Base-by-base conservation (phyloP, 1,139 yeast genomes). In the Pichia sp. region DNA sequence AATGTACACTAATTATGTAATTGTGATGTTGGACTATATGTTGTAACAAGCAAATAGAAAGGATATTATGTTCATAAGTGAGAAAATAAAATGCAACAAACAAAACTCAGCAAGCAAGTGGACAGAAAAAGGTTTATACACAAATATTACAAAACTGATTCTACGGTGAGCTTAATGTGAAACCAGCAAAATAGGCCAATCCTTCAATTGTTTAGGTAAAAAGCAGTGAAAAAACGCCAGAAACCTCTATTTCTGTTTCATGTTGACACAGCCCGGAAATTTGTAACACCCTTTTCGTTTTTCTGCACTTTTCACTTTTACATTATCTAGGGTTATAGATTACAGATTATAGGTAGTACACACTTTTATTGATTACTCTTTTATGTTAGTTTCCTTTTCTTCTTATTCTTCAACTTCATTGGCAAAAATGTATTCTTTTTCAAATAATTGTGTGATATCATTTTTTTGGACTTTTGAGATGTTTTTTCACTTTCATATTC, bases 231-330 rank as follows among this genome's bases (percentile, higher is more conserved):
- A 36, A 36, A 14, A 3, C 9, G 41, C 22, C 25, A 36, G 27
- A 36, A 19, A 36, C 7, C 10, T 6, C 16, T 14, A 5, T 36
- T 36, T 36, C 16, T 49, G 56, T 54, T 54, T 54, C 56, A 54
- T 41, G 41, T 51, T 29, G 6, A 45, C 56, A 54, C 56, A 49
- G 56, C 56, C 56, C n/a, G 28, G 11, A 42, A 34, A 46, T 11
- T 14, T 39, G 29, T 6, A 14, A 39, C 42, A 25, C 7, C 39
- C 22, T 34, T 18, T n/a, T n/a, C 18, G 5, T 39, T 6, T 11
- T 7, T 39, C 25, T 14, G 27, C 8, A 18, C 41, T 38, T 38
- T 38, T 19, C 16, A 11, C 10, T 19, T 36, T 36, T 18, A 14
- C n/a, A 31, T 7, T 31, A 31, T 31, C 13, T 14, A 31, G 6